A percentile compares a stretch with the other conserved stretches of the same genome.
Evolutionary conservation across 1,284 basidiomycete genomes (phyloP).

Genomic region (Termitomyces sp.): DNA sequence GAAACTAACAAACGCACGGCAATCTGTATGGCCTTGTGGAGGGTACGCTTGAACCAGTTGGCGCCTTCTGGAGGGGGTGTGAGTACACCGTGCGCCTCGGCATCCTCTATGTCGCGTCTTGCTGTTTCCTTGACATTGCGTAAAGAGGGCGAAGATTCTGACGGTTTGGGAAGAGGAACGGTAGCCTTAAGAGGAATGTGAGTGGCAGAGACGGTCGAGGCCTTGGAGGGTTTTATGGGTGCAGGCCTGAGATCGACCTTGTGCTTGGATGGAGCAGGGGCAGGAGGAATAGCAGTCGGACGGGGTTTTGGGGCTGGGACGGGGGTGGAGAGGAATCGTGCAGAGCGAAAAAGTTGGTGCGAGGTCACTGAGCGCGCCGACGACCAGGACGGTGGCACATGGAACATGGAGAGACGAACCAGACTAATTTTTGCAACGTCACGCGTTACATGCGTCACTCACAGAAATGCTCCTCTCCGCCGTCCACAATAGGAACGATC

Average conservation of each 20-base stretch:
- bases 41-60: slow-evolving; percentile 46
- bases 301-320: slow-evolving; percentile 14
- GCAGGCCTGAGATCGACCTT: slow-evolving; percentile 62
- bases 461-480: slow-evolving; percentile 11
- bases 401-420: slow-evolving; percentile 13
- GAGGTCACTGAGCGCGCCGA: slow-evolving; percentile 1
- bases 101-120: slow-evolving; percentile 60
- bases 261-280: slow-evolving; percentile 36
- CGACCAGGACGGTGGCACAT: slow-evolving; percentile 7
- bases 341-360: background rate
- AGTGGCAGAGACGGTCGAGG: slow-evolving; percentile 22
- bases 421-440: slow-evolving; percentile 8
- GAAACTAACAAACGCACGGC: slow-evolving; percentile 43
- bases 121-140: slow-evolving; percentile 39
- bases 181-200: slow-evolving; percentile 21
- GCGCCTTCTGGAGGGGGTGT: slow-evolving; percentile 58
- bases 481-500: slow-evolving; percentile 8
- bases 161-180: slow-evolving; percentile 15
- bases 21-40: slow-evolving; percentile 66
- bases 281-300: slow-evolving; percentile 14
- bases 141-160: slow-evolving; percentile 17
- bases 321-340: slow-evolving; percentile 13
- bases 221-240: slow-evolving; percentile 49
- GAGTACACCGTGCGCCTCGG: slow-evolving; percentile 63
- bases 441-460: slow-evolving; percentile 14